Base-by-base conservation (phyloP, 2,329 filamentous ascomycete genomes). In the Penicillium sp. region DNA sequence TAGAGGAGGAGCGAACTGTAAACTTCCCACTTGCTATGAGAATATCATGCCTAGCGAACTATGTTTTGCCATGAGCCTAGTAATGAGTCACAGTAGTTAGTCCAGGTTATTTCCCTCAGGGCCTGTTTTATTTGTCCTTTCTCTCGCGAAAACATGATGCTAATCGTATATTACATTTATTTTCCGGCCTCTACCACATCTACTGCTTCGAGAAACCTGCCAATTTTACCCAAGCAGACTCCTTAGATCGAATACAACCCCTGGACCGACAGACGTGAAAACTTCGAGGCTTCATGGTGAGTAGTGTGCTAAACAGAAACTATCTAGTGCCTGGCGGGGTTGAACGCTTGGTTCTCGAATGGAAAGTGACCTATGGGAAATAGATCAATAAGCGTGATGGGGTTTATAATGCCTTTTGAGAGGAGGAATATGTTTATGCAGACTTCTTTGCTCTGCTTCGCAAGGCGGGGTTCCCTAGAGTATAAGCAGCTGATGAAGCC, bases 361-460 rank as follows among this genome's bases (percentile, higher is more conserved):
- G 57, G 57, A 54, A 54, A 48, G 13, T 48, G 7, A 53, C 44
- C 26, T 50, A 23, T 21, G 50, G 50, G 17, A 35, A 23, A 41
- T 53, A 29, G 57, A 59, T 59, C n/a, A 50, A 59, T n/a, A 54
- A 59, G 29, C 57, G 57, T 41, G 57, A 59, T 38, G 57, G 57
- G 17, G 29, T 59, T 5, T 54, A n/a, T 21, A 44, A 54, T 48
- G 44, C 26, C 38, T 47, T 41, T 15, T 29, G 41, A 31, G 11
- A 59, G 19, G 26, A 46, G 19, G 26, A 46, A 55, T 9, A 38
- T 26, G n/a, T 23, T 26, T n/a, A 58, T 29, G 44, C 19, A 46
- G 30, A 35, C 49, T 49, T 54, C 29, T 17, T 53, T 17, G 50
- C 41, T 7, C 29, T 59, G 19, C 41, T 59, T 7, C 13, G 9